Base-by-base conservation (phyloP, 148 eudicot species). In the Spergularia marina region DNA sequence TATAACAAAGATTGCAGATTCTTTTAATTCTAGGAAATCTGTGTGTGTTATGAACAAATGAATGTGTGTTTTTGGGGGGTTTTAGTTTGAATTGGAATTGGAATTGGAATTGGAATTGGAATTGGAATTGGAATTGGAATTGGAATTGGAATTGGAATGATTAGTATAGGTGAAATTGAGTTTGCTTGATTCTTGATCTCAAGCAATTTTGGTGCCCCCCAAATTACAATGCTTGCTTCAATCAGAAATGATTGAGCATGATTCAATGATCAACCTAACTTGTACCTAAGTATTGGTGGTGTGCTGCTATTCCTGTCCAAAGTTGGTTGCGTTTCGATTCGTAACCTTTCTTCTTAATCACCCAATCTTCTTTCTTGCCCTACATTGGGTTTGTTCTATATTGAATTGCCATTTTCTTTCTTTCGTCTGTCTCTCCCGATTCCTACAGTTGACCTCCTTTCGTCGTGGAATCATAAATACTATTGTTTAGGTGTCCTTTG, bases 1-100 rank as follows among this genome's bases (percentile, higher is more conserved):
- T 30, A 30, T 0, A 73, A 65, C 34, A 52, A 15, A 41, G 74
- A 62, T 68, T 75, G 53, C 52, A 59, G 65, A 58, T 56, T 66
- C 80, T 71, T 73, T 73, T 58, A 66, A 68, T 2, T 79, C 62
- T 63, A 72, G 71, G 79, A 77, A 72, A 30, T 73, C 41, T 49
- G 47, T 76, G 57, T 49, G 47, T 76, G 57, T 63, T 47, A 65
- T 65, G 75, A 66, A 47, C 51, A 72, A 71, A 79, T 71, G 54
- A 30, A 30, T 30, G 36, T 30, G 36, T 30, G 25, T 23, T 23
- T 23, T 23, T 0, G 25, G 56, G 65, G 39, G 65, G 58, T 75
- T 41, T 18, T 65, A n/a, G 40, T 9, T n/a, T n/a, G n/a, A n/a
- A n/a, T n/a, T n/a, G n/a, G n/a, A n/a, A n/a, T n/a, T n/a, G n/a